Evolutionary conservation across 345 rosid genomes (phyloP), one percentile per base, ranked within the genome.

Genomic region (Eucalyptus rudis): DNA sequence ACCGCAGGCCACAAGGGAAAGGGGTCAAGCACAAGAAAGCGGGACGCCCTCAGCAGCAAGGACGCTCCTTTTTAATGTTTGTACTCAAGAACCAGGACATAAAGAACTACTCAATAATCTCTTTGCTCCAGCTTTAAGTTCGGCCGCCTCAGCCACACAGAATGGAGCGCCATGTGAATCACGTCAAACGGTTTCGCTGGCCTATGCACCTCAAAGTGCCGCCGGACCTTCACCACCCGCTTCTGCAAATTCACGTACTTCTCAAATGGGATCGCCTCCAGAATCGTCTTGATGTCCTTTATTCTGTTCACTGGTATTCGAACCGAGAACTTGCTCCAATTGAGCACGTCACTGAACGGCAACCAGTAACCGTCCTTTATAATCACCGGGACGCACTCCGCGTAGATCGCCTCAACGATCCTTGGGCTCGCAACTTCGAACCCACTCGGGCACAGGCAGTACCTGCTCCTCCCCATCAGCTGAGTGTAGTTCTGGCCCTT

Each of bases 121-220:
- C 20, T 62, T 76, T 19, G 13, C 40, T 64, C 27, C 8, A 94
- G 51, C 88, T 87, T 92, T 33, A 94, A 51, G 59, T 95, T 94
- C 43, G 94, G 93, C 89, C 96, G 90, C 83, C 95, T 94, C 27
- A 96, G 86, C 98, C 96, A 96, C 36, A 95, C 86, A 3, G 97
- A 96, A 56, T 94, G 96, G 89, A 96, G 94, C 68, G 93, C 90
- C 96, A 96, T 94, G 87, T 94, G 93, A 86, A 93, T 45, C 50
- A 92, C 91, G 81, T 96, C 96, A 87, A 90, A 95, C 3, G 93
- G 94, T 86, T 92, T 85, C 15, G 95, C 88, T 13, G 94, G 95
- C 22, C 94, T 91, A 86, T 96, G 94, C 19, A 95, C 83, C 87
- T 87, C 88, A 40, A 96, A 96, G 93, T 96, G 96, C 19, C 90